Evolutionary conservation across 2,329 filamentous ascomycete genomes (phyloP).

Genomic region (Aspergillus pseudonomiae): DNA sequence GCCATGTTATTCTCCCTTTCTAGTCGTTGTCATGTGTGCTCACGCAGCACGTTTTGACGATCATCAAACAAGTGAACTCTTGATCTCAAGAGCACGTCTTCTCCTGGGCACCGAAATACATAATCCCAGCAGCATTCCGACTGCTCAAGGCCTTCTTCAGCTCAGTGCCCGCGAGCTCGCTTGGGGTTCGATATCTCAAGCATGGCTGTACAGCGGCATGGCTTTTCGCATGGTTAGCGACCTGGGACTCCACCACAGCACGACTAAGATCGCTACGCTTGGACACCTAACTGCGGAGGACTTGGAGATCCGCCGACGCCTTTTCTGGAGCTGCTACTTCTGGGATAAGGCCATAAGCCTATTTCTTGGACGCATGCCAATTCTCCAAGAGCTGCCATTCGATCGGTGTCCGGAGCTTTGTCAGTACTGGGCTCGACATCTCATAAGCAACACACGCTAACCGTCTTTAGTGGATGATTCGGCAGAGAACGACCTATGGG

Average conservation of each 20-base stretch:
- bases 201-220: conserved; percentile 33
- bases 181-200: conserved; percentile 30
- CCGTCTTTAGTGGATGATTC: conserved; percentile 31
- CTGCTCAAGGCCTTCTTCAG: conserved; percentile 33
- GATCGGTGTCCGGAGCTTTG: neutral
- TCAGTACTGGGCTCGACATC: conserved; percentile 2
- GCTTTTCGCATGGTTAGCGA: conserved; percentile 36
- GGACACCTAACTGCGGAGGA: conserved; percentile 30
- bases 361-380: conserved; percentile 33
- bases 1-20: conserved; percentile 24
- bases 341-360: conserved; percentile 37
- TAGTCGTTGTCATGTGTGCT: conserved; percentile 21
- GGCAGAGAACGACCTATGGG: conserved; percentile 30
- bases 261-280: conserved; percentile 26
- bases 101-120: conserved; percentile 31
- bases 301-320: conserved; percentile 31
- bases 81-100: conserved; percentile 26
- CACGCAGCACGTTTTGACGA: conserved; percentile 18
- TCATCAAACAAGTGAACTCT: conserved; percentile 17
- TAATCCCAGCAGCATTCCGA: conserved; percentile 30
- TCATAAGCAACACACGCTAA: conserved; percentile 23
- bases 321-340: conserved; percentile 36
- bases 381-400: neutral
- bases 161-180: conserved; percentile 32
- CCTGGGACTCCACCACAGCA: conserved; percentile 31